Percentiles rank a stretch among this genome's conserved stretches.
These are phyloP conservation scores for Flaveria sonorensis DNA, from an alignment of 129 eudicot genomes.

Conservation along the genomic window DNA sequence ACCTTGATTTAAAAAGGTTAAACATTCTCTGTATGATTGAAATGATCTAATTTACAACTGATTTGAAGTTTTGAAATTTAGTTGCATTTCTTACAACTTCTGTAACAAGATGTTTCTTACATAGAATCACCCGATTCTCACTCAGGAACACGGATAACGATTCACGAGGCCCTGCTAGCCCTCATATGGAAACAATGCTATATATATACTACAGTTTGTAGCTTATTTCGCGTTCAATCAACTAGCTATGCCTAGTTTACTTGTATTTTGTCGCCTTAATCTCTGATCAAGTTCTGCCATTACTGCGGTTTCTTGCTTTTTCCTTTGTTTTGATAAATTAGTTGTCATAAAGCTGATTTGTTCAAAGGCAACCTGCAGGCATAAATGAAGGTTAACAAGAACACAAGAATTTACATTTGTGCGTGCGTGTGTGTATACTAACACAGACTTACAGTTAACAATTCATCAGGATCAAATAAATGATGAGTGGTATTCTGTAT, in stretches of 20 bases:
- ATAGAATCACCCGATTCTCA: constrained; percentile 21
- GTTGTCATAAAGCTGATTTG: constrained; percentile 55
- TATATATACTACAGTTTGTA: constrained; percentile 1
- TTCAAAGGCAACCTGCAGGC: too few species aligned
- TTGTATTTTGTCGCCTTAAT: constrained; percentile 64
- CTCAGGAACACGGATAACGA: constrained; percentile 9
- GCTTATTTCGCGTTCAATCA: neutral
- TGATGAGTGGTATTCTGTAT: too few species aligned
- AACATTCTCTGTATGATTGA: neutral
- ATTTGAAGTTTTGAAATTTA: neutral
- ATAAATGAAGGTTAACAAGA: too few species aligned
- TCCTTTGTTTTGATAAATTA: constrained; percentile 79
- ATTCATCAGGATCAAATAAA: too few species aligned
- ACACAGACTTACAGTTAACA: too few species aligned
- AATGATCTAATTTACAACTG: neutral
- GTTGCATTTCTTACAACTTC: constrained; percentile 30
- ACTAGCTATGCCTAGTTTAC: neutral
- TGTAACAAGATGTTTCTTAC: constrained; percentile 30
- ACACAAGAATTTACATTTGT: too few species aligned
- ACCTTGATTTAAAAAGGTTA: neutral
- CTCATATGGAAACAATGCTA: neutral
- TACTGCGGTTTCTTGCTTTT: constrained; percentile 90
- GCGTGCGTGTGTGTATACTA: too few species aligned
- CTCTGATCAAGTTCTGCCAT: constrained; percentile 93
- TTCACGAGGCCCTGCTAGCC: constrained; percentile 31